Conservation (phyloP, 495 filamentous ascomycete species). For the Hypoxylon cercidicola region DNA sequence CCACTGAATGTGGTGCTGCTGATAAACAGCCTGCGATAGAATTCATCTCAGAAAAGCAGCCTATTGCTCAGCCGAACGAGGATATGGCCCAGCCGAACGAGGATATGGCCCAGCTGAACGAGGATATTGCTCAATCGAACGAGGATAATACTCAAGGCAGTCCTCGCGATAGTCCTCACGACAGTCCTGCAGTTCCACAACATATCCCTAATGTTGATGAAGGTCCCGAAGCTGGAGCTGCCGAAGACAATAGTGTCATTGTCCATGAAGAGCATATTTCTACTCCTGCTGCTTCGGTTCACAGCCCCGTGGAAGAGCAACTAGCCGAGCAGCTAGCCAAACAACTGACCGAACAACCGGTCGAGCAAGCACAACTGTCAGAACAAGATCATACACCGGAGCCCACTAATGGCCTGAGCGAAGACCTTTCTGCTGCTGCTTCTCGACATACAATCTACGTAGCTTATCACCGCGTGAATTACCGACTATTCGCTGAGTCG, state of each 20-base stretch:
- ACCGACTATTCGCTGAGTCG: constrained; percentile 75
- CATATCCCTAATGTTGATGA: constrained; percentile 26
- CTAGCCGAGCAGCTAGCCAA: background rate
- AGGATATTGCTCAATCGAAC: background rate
- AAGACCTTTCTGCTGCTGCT: constrained; percentile 31
- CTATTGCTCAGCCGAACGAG: too few relatives aligned
- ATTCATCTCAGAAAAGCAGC: background rate
- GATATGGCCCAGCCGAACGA: too few relatives aligned
- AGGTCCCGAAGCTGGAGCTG: constrained; percentile 47
- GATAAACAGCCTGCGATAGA: constrained; percentile 10
- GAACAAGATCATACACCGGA: constrained; percentile 50
- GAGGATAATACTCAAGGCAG: constrained; percentile 26
- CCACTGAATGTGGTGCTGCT: constrained; percentile 25
- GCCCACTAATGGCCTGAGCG: constrained; percentile 45
- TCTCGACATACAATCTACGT: constrained; percentile 52
- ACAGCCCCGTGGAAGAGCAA: constrained; percentile 11
- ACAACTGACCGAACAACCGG: too few relatives aligned
- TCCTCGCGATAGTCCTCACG: constrained; percentile 38
- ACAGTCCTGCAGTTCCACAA: constrained; percentile 7
- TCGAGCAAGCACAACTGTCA: constrained; percentile 49
- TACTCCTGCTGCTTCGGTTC: constrained; percentile 1
- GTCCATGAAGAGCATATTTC: constrained; percentile 12
- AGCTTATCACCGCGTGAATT: constrained; percentile 72
- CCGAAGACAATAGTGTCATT: constrained; percentile 12
- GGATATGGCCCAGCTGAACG: too few relatives aligned